Conservation (phyloP, 1,284 basidiomycete species). For the Anthracocystis setariae region DNA sequence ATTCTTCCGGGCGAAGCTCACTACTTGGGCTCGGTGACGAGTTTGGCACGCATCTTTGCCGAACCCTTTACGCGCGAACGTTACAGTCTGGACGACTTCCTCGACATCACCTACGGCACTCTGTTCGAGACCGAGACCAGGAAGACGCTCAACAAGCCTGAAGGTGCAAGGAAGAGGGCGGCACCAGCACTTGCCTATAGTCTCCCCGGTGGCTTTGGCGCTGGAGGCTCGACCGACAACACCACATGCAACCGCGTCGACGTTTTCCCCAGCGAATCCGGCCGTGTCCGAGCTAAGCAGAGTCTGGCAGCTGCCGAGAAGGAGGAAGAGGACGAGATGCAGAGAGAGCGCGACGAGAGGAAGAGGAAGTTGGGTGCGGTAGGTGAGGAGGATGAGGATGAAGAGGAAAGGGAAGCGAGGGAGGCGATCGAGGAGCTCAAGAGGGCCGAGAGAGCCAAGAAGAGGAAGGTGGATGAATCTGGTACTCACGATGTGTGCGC, state of each 20-base stretch:
- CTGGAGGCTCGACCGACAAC: slow-evolving; percentile 27
- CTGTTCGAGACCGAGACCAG: slow-evolving; percentile 87
- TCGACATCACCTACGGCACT: slow-evolving; percentile 95
- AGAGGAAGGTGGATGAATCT: slow-evolving; percentile 40
- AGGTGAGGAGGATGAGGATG: slow-evolving; percentile 22
- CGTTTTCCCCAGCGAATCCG: slow-evolving; percentile 35
- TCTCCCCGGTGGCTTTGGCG: slow-evolving; percentile 41
- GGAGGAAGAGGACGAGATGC: slow-evolving; percentile 27
- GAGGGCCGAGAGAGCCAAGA: slow-evolving; percentile 40
- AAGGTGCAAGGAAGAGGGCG: not conserved
- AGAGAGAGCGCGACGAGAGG: slow-evolving; percentile 25
- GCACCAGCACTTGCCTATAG: slow-evolving; percentile 31
- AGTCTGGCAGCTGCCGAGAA: slow-evolving; percentile 23
- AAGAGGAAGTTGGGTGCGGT: slow-evolving; percentile 24
- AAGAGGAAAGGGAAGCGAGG: slow-evolving; percentile 37
- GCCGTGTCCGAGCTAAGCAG: slow-evolving; percentile 12
- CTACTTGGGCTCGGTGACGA: slow-evolving; percentile 85
- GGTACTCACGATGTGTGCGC: slow-evolving; percentile 45
- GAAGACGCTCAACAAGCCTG: slow-evolving; percentile 73
- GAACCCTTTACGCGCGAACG: slow-evolving; percentile 92
- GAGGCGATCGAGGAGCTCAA: slow-evolving; percentile 46
- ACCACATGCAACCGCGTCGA: slow-evolving; percentile 24
- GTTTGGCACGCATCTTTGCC: slow-evolving; percentile 83
- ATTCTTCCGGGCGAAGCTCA: slow-evolving; percentile 72
- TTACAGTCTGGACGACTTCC: slow-evolving; percentile 92